phyloP scores from a whole-genome alignment of 495 filamentous ascomycete genomes.

The Mytilinidion resinicola region DNA sequence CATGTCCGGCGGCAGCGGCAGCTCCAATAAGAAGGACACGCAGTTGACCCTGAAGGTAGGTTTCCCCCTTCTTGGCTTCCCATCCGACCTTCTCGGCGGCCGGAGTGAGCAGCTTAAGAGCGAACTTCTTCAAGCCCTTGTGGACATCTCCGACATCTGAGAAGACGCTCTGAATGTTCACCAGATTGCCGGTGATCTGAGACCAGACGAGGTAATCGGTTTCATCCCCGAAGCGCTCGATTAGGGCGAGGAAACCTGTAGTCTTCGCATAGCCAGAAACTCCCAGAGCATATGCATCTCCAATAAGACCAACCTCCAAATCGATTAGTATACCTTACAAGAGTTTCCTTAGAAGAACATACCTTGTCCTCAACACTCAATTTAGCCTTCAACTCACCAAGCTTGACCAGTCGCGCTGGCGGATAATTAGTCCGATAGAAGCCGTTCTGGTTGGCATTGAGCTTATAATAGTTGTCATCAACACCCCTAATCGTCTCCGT shows the following conservation, averaged over 20 bases:
- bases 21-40: slow-evolving; percentile 70
- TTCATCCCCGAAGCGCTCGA: slow-evolving; percentile 77
- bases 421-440: slow-evolving; percentile 95
- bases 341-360: too few species aligned
- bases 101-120: slow-evolving; percentile 59
- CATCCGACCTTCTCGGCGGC: slow-evolving; percentile 77
- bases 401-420: slow-evolving; percentile 64
- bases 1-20: slow-evolving; percentile 67
- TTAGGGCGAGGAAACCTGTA: slow-evolving; percentile 66
- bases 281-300: slow-evolving; percentile 86
- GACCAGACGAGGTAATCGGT: slow-evolving; percentile 70
- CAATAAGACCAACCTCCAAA: slow-evolving; percentile 64
- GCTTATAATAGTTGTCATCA: slow-evolving; percentile 79
- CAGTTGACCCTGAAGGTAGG: slow-evolving; percentile 73
- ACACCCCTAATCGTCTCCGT: slow-evolving; percentile 65
- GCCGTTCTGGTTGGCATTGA: slow-evolving; percentile 80
- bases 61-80: slow-evolving; percentile 68
- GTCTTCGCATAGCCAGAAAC: slow-evolving; percentile 79
- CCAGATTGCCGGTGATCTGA: slow-evolving; percentile 67
- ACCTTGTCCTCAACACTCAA: slow-evolving; percentile 75
- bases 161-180: slow-evolving; percentile 59
- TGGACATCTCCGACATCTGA: slow-evolving; percentile 50
- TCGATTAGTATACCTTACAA: too few species aligned
- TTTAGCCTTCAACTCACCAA: slow-evolving; percentile 65
- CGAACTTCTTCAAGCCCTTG: slow-evolving; percentile 66